These are phyloP conservation scores for Pholiota molesta DNA, from an alignment of 768 basidiomycete species.

Conservation along the genomic window DNA sequence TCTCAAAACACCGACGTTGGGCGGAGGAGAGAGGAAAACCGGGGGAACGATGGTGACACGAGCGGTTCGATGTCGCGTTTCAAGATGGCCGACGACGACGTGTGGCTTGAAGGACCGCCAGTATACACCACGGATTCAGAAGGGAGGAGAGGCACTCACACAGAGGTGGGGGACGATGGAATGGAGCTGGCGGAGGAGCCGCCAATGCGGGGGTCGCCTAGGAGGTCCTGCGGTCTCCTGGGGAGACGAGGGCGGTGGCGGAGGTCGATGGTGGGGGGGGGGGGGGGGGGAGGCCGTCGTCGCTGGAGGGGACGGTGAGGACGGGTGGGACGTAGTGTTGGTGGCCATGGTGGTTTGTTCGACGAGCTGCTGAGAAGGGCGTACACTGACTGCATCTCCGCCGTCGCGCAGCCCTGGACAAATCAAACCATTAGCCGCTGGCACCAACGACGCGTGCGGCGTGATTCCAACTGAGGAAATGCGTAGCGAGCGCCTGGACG, in stretches of 20 bases:
- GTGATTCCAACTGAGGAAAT: too few relatives aligned
- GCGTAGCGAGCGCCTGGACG: too few relatives aligned
- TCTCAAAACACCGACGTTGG: too few relatives aligned
- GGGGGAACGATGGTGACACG: conserved; percentile 41
- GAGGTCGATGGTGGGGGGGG: conserved; percentile 42
- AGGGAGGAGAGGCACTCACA: conserved; percentile 46
- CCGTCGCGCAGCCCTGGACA: too few relatives aligned
- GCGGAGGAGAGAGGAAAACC: too few relatives aligned
- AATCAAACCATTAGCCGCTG: too few relatives aligned
- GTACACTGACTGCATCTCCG: too few relatives aligned
- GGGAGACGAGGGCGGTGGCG: conserved; percentile 45
- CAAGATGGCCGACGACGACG: conserved; percentile 88
- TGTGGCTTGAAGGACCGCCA: conserved; percentile 46
- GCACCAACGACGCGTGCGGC: too few relatives aligned
- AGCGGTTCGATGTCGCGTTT: conserved; percentile 87
- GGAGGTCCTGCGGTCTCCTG: conserved; percentile 38
- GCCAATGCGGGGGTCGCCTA: conserved; percentile 46
- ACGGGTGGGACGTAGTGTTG: background rate
- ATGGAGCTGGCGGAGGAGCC: conserved; percentile 72
- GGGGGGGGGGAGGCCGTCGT: background rate
- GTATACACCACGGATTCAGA: conserved; percentile 7
- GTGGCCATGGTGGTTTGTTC: background rate
- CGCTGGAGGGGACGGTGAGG: background rate
- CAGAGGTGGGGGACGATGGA: conserved; percentile 78
- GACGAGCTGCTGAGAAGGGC: too few relatives aligned